phyloP scores from a whole-genome alignment of 148 eudicot genomes.

The Nepenthes mirabilis region DNA sequence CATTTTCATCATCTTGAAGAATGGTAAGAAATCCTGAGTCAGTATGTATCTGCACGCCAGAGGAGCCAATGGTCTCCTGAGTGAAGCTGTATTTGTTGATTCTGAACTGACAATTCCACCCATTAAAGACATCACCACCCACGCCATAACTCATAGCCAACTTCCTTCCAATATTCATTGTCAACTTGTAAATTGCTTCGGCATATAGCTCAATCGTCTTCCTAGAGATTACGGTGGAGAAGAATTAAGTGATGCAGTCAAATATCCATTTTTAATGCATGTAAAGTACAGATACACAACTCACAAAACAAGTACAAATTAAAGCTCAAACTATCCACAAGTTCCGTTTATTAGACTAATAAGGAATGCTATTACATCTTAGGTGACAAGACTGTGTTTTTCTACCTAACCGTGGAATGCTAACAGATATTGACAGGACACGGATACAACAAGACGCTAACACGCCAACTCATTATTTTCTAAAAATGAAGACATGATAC shows the following conservation, averaged over 20 bases:
- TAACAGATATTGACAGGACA: too few relatives aligned
- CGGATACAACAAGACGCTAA: too few relatives aligned
- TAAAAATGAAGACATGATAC: too few relatives aligned
- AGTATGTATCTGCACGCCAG: constrained; percentile 64
- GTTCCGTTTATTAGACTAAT: too few relatives aligned
- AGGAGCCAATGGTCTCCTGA: constrained; percentile 33
- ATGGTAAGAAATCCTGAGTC: constrained; percentile 66
- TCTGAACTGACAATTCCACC: constrained; percentile 59
- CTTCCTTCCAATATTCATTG: constrained; percentile 27
- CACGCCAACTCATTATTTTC: too few relatives aligned
- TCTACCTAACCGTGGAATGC: too few relatives aligned
- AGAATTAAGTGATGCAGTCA: background rate
- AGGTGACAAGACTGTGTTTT: too few relatives aligned
- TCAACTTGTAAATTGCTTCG: constrained; percentile 34
- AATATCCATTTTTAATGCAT: background rate
- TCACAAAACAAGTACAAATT: too few relatives aligned
- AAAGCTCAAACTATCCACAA: too few relatives aligned
- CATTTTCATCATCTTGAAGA: constrained; percentile 63
- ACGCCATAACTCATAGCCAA: constrained; percentile 38
- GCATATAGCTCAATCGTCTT: constrained; percentile 39
- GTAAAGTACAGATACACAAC: background rate
- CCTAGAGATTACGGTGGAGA: constrained; percentile 15
- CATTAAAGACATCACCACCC: constrained; percentile 23
- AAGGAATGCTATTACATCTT: too few relatives aligned
- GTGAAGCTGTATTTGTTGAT: constrained; percentile 64